phyloP scores from a whole-genome alignment of 2,329 filamentous ascomycete species.

The Lithohypha guttulata region DNA sequence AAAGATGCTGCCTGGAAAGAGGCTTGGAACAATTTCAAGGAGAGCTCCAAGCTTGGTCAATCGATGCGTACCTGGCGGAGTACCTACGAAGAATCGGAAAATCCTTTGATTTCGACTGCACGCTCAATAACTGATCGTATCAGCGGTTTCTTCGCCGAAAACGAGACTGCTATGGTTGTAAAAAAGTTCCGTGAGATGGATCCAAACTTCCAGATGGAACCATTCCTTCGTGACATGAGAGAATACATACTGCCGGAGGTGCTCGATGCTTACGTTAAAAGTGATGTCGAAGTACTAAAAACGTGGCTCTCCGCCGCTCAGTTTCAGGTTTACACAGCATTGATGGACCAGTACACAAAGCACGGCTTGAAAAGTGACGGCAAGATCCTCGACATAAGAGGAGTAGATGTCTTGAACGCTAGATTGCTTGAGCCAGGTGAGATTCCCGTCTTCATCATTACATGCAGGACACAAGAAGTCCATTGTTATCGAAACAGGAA shows the following conservation, averaged over 20 bases:
- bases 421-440: slow-evolving; percentile 40
- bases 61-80: slow-evolving; percentile 75
- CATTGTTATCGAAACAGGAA: slow-evolving; percentile 94
- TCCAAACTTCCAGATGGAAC: slow-evolving; percentile 85
- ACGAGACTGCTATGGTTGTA: slow-evolving; percentile 94
- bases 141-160: slow-evolving; percentile 94
- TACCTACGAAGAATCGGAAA: slow-evolving; percentile 92
- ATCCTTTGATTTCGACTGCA: slow-evolving; percentile 84
- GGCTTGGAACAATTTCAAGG: slow-evolving; percentile 92
- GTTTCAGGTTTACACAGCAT: slow-evolving; percentile 91
- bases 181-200: slow-evolving; percentile 98
- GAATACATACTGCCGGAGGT: slow-evolving; percentile 98
- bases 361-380: slow-evolving; percentile 91
- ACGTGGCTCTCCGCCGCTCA: slow-evolving; percentile 94
- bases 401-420: slow-evolving; percentile 61
- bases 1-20: slow-evolving; percentile 98
- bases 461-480: slow-evolving; percentile 91
- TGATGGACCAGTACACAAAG: slow-evolving; percentile 91
- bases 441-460: slow-evolving; percentile 87
- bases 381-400: slow-evolving; percentile 85
- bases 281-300: slow-evolving; percentile 79
- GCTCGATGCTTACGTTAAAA: slow-evolving; percentile 94
- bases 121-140: slow-evolving; percentile 89
- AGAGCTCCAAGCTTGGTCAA: slow-evolving; percentile 80
- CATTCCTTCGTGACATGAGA: slow-evolving; percentile 87